Evolutionary conservation across 2,329 filamentous ascomycete genomes (phyloP), one percentile per base, ranked within the genome.

Genomic region (Talaromyces amestolkiae): DNA sequence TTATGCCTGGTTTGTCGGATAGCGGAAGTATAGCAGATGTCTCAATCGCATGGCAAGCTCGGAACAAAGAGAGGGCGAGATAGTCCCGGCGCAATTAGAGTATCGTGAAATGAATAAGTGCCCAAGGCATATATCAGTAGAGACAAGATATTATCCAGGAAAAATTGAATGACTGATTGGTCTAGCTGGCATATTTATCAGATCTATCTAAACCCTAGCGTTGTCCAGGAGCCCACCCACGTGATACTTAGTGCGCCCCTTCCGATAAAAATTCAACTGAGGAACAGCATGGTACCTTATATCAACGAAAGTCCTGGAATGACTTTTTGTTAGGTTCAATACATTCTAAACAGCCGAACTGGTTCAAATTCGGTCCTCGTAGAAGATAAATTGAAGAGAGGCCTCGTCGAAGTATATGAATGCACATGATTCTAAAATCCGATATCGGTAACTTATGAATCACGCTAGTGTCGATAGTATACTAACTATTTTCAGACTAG

Each of bases 141-240:
- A 39, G 19, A 56, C 27, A 56, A 31, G n/a, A n/a, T 11, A 24
- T 35, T 31, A 7, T 37, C n/a, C 3, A 17, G 11, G 4, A 17
- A 24, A 10, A 13, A 11, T 39, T 8, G 53, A 9, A 9, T 17
- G 11, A 39, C 11, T 56, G 33, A 56, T 56, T 37, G 33, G 53
- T 56, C 53, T 56, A 56, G 31, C 33, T 56, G 53, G 53, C 53
- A 37, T 22, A 35, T 56, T 24, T 56, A 56, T 56, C 53, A 56
- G 53, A 56, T 56, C 53, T 22, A 56, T 56, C 53, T 56, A 56
- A 39, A 1, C 53, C n/a, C 22, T 56, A 39, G 53, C 17, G 24
- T 19, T 10, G 17, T 37, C 15, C 27, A n/a, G 31, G 9, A 15
- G 31, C 31, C 31, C 31, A 54, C 33, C 53, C 53, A 56, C 53